phyloP scores from a whole-genome alignment of 495 filamentous ascomycete species.

The Aspergillus leporis region DNA sequence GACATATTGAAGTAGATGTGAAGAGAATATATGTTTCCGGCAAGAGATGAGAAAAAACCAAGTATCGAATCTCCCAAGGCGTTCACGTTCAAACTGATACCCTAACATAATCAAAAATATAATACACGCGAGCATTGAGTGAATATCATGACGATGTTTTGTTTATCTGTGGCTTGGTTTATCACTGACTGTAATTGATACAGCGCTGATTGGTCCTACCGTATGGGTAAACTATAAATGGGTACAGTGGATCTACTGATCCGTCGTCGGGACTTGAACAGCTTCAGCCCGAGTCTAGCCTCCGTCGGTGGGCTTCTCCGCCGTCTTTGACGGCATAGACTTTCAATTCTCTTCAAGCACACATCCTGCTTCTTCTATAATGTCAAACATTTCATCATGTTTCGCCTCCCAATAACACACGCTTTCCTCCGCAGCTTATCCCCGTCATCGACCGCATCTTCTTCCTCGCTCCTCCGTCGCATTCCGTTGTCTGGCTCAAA shows the following conservation, averaged over 20 bases:
- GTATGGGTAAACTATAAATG: neutral
- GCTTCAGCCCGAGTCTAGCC: neutral
- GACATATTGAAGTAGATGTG: too few relatives aligned
- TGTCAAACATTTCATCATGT: slow-evolving; percentile 16
- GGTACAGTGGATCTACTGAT: neutral
- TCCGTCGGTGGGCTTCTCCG: neutral
- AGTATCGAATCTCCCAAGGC: too few relatives aligned
- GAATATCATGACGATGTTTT: neutral
- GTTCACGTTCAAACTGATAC: too few relatives aligned
- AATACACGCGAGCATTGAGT: too few relatives aligned
- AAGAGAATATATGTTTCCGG: too few relatives aligned
- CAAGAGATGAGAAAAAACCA: too few relatives aligned
- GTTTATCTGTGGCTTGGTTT: neutral
- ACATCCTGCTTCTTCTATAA: neutral
- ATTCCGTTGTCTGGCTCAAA: slow-evolving; percentile 4
- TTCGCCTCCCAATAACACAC: slow-evolving; percentile 15
- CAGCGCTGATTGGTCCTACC: neutral
- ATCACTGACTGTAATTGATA: neutral
- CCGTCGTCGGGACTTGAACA: neutral
- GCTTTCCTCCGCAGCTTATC: slow-evolving; percentile 8
- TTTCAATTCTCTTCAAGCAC: neutral
- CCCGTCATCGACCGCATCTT: neutral
- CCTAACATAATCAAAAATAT: too few relatives aligned
- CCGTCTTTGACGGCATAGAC: neutral
- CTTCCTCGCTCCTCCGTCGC: slow-evolving; percentile 3